These are phyloP conservation scores for Alternaria novae-zelandiae DNA, from an alignment of 2,329 filamentous ascomycete species.

Conservation along the genomic window DNA sequence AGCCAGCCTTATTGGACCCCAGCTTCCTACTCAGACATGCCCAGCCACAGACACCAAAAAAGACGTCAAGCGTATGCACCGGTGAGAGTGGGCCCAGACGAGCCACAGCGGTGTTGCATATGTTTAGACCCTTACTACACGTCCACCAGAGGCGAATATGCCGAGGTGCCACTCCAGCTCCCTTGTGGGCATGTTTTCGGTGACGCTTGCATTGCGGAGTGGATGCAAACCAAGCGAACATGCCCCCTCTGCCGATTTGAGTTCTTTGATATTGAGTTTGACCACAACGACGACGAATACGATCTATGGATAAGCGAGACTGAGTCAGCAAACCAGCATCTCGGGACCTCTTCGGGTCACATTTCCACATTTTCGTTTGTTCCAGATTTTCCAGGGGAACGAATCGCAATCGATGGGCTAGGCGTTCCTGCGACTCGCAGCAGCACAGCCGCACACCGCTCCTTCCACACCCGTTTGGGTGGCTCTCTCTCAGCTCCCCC, in stretches of 20 bases:
- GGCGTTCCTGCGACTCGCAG: background rate
- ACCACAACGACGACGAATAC: background rate
- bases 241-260: constrained; percentile 21
- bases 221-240: constrained; percentile 13
- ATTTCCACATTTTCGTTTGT: background rate
- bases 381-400: background rate
- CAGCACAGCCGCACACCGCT: constrained; percentile 11
- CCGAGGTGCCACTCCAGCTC: constrained; percentile 18
- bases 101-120: constrained; percentile 15
- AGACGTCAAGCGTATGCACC: background rate
- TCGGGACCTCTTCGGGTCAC: background rate
- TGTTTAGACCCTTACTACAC: constrained; percentile 18
- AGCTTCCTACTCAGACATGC: constrained; percentile 5
- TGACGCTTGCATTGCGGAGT: constrained; percentile 16
- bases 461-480: background rate
- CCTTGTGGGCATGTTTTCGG: constrained; percentile 24
- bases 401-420: background rate
- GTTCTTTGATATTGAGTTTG: background rate
- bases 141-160: background rate
- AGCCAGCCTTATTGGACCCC: background rate
- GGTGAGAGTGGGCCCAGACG: constrained; percentile 5
- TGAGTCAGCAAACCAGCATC: constrained; percentile 1
- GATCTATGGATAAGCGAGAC: background rate
- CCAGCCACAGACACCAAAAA: background rate
- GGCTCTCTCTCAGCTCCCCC: constrained; percentile 4